Percentiles rank a stretch among this genome's conserved stretches.
Evolutionary conservation across 176 grass and related monocot genomes (phyloP).

Genomic region (Bothriochloa decipiens): DNA sequence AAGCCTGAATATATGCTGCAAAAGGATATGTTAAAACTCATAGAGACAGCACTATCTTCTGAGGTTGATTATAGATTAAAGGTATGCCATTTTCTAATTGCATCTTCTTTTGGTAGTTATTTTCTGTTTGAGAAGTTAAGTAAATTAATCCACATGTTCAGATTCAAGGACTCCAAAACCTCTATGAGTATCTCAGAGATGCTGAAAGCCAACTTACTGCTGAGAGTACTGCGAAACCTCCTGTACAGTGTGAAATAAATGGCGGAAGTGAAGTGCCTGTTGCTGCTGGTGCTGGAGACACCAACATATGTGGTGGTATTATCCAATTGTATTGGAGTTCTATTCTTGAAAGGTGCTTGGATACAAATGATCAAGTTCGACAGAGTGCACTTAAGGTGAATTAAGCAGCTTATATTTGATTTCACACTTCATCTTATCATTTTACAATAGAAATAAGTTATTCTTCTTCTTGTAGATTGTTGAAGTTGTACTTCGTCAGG

Average conservation of each 20-base stretch:
- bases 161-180: slow-evolving; percentile 97
- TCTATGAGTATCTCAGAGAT: slow-evolving; percentile 91
- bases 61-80: slow-evolving; percentile 74
- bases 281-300: slow-evolving; percentile 98
- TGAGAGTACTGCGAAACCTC: slow-evolving; percentile 53
- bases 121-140: not conserved
- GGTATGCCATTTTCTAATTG: slow-evolving; percentile 53
- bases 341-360: slow-evolving; percentile 94
- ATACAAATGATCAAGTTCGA: slow-evolving; percentile 81
- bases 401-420: slow-evolving; percentile 30
- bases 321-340: slow-evolving; percentile 92
- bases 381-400: slow-evolving; percentile 84
- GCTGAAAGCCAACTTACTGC: slow-evolving; percentile 84
- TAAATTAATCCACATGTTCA: slow-evolving; percentile 39
- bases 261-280: slow-evolving; percentile 80
- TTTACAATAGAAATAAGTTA: slow-evolving; percentile 20
- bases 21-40: slow-evolving; percentile 77
- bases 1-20: slow-evolving; percentile 96
- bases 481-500: slow-evolving; percentile 97
- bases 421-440: slow-evolving; percentile 22
- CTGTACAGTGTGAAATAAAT: slow-evolving; percentile 46
- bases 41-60: slow-evolving; percentile 82
- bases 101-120: not conserved
- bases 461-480: slow-evolving; percentile 69
- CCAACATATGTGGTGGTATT: slow-evolving; percentile 99